Evolutionary conservation across 495 filamentous ascomycete species (phyloP), one percentile per base, ranked within the genome.

Genomic region (Poronia punctata): DNA sequence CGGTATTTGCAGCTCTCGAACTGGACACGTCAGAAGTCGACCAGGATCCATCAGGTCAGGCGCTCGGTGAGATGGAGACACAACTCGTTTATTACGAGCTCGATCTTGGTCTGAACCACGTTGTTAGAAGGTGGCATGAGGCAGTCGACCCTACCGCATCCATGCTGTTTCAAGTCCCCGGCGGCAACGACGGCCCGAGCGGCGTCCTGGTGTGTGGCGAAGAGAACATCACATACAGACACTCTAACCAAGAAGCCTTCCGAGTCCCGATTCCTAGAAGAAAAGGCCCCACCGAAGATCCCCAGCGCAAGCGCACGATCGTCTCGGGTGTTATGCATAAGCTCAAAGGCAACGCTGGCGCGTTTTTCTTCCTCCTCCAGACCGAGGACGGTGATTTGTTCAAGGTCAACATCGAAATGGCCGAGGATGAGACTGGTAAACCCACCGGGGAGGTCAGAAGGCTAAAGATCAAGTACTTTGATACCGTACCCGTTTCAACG

Each of bases 361-460:
- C 88, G 2, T 97, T 97, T 66, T 99, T 99, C 65, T 96, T 95
- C 59, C 77, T 99, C 3, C 70, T 99, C 7, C 93, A 99, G 59
- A 84, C 82, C 1, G 90, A 97, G 34, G 93, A 97, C 58, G 93
- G 93, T 17, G 93, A 99, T 64, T 70, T 99, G 4, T 96, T 99
- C 72, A 97, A 97, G 56, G 76, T 97, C 26, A 96, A 84, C 1
- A 72, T 97, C 48, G 88, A 95, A 42, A 88, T 95, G 81, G 75
- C 78, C 0, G 83, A 89, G 52, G 86, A 95, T 57, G 80, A 80
- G 3, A 73, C 80, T 20, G 86, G 82, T 11, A 81, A 86, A 40
- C 66, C 81, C 3, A 90, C 84, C 0, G 80, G 83, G 9, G 83
- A 90, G 51, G 89, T 97, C 4, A 73, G 72, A 49, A 72, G 78